Evolutionary conservation across 2,329 filamentous ascomycete species (phyloP).

Genomic region (Aspergillus melleus): DNA sequence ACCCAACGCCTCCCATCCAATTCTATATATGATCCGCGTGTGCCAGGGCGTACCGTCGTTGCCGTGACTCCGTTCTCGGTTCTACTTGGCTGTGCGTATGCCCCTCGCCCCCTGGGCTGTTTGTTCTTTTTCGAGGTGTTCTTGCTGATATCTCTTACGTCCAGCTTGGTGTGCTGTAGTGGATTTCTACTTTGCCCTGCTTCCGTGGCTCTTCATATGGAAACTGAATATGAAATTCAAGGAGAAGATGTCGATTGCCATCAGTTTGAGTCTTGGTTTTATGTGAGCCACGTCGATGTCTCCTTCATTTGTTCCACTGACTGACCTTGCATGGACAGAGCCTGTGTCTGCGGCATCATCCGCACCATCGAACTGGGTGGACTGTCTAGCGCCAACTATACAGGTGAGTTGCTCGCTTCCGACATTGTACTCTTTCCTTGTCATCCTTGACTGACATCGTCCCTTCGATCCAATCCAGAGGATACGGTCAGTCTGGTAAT

Average conservation of each 20-base stretch:
- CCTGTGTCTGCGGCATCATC: conserved; percentile 17
- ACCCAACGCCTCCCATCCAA: conserved; percentile 12
- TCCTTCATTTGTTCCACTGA: background rate
- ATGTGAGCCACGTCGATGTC: conserved; percentile 21
- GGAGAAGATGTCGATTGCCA: conserved; percentile 39
- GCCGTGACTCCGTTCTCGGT: conserved; percentile 13
- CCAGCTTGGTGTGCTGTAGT: conserved; percentile 22
- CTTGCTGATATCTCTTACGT: background rate
- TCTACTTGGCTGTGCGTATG: conserved; percentile 19
- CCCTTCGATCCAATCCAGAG: conserved; percentile 8
- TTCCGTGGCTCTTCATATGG: conserved; percentile 42
- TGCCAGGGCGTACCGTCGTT: conserved; percentile 15
- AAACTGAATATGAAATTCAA: conserved; percentile 38
- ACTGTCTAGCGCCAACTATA: conserved; percentile 19
- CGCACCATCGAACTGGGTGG: conserved; percentile 17
- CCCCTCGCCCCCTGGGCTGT: too few species aligned
- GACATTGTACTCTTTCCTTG: too few species aligned
- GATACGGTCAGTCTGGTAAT: conserved; percentile 25
- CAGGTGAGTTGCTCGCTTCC: conserved; percentile 4
- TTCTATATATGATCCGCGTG: conserved; percentile 19
- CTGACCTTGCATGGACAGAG: conserved; percentile 4
- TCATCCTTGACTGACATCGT: background rate
- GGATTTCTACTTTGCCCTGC: conserved; percentile 39
- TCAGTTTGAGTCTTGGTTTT: conserved; percentile 40
- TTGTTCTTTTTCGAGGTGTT: too few species aligned